Base-by-base conservation (phyloP, 148 eudicot species). In the Camellia japonica region DNA sequence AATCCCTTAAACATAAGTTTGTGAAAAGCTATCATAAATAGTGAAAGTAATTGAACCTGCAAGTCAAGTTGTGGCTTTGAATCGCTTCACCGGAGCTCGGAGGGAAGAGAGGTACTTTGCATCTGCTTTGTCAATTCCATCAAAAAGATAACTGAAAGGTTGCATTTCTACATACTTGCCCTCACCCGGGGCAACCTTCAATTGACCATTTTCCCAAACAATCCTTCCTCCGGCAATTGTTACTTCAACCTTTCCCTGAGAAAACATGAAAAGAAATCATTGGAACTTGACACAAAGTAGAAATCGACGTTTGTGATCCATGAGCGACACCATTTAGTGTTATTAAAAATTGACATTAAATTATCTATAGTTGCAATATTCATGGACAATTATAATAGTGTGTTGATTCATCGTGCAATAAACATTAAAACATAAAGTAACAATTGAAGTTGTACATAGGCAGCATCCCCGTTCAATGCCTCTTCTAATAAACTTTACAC, bases 201-300 rank as follows among this genome's bases (percentile, higher is more conserved):
- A 85, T 76, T 91, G 87, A 43, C 81, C 91, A 61, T 92, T 88
- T 84, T 87, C 83, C 99, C 99, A 96, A 59, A 94, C 98, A 41
- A 96, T 83, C 74, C 83, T 90, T 80, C 99, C 99, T 74, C 98
- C 93, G 7, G 98, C 92, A 66, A 97, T 97, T 14, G 99, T 97
- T 84, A 91, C 94, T 83, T 97, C 99, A 76, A 97, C 95, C 76
- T 87, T 90, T 80, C 99, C 99, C 99, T 97, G 85, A 8, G 60
- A 58, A 82, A 81, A 74, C 20, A 78, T 44, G 16, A 13, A 15
- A 23, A 12, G 23, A 72, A 6, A 51, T 23, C 14, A 20, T 23
- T 52, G 41, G 20, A 71, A 71, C 42, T 49, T 51, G 60, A 20
- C 5, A 49, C 47, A 46, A 18, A 47, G 30, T 43, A 16, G n/a